Evolutionary conservation across 495 filamentous ascomycete genomes (phyloP).

Genomic region (Podospora pseudocomata): DNA sequence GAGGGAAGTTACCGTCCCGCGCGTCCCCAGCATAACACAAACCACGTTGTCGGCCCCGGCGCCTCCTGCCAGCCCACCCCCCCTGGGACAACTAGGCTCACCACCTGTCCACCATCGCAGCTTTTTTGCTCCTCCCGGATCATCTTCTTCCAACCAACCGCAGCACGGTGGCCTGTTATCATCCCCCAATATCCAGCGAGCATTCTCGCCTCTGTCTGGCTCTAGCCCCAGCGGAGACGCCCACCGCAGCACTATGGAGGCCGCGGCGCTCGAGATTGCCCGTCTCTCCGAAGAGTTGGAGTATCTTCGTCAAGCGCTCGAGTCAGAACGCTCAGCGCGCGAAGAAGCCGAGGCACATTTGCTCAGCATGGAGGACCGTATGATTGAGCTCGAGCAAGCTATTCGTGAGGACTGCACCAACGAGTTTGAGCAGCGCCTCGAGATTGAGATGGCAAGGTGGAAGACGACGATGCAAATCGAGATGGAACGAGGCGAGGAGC

Average conservation of each 20-base stretch:
- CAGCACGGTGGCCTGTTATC: constrained; percentile 16
- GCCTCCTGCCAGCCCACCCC: constrained; percentile 31
- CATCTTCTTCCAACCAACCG: background rate
- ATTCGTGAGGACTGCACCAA: constrained; percentile 84
- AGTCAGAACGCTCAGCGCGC: constrained; percentile 51
- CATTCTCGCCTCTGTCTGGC: constrained; percentile 31
- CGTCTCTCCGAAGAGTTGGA: constrained; percentile 74
- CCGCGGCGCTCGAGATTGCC: constrained; percentile 68
- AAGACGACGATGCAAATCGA: constrained; percentile 68
- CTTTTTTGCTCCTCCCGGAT: constrained; percentile 19
- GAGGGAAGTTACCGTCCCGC: constrained; percentile 86
- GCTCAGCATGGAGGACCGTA: constrained; percentile 60
- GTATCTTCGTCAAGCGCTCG: constrained; percentile 60
- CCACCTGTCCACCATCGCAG: constrained; percentile 31
- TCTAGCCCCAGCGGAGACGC: constrained; percentile 25
- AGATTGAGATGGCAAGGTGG: constrained; percentile 72
- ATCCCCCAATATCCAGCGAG: constrained; percentile 25
- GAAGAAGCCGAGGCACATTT: constrained; percentile 58
- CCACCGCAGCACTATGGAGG: constrained; percentile 67
- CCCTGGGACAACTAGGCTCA: constrained; percentile 17
- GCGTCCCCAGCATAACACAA: constrained; percentile 69
- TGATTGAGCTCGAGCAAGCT: constrained; percentile 71
- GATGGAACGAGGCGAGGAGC: constrained; percentile 71
- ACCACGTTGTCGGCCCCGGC: constrained; percentile 34
- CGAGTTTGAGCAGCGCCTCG: constrained; percentile 78